Conservation (phyloP, 208 protist genomes). For the Leishmania turanica region DNA sequence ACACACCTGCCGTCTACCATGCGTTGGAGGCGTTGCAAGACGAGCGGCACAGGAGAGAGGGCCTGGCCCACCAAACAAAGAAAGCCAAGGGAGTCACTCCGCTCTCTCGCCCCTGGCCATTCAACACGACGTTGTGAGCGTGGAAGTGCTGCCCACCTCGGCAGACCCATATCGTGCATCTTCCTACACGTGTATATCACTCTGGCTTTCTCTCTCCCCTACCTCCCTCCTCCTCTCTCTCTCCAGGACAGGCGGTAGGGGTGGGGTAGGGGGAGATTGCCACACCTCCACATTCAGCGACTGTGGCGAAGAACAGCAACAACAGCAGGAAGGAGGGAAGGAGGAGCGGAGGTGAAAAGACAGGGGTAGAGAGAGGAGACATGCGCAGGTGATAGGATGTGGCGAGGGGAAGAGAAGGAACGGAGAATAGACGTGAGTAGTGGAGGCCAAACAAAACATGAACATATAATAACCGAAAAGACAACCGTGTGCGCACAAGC, state of each 20-base stretch:
- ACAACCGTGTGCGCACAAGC: background rate
- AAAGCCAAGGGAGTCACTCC: background rate
- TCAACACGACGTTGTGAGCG: background rate
- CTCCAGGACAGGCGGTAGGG: background rate
- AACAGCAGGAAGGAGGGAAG: background rate
- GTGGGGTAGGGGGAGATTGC: background rate
- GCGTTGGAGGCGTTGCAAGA: background rate
- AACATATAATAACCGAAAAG: background rate
- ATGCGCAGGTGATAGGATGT: background rate
- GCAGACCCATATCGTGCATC: background rate
- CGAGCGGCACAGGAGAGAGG: background rate
- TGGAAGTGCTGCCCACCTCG: background rate
- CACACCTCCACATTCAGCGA: background rate
- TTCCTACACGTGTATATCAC: background rate
- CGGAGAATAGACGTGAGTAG: background rate
- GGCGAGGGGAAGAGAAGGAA: background rate
- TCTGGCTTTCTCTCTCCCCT: background rate
- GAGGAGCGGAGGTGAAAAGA: constrained; percentile 1
- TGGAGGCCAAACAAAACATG: background rate
- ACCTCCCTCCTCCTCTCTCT: background rate
- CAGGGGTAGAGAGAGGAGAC: background rate
- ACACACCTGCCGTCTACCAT: background rate
- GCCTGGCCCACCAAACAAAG: background rate
- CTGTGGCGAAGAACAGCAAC: background rate
- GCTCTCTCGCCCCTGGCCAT: background rate